Percentiles rank a stretch among this genome's conserved stretches.
Evolutionary conservation across 2,329 filamentous ascomycete genomes (phyloP).

Genomic region (Davidsoniella virescens): DNA sequence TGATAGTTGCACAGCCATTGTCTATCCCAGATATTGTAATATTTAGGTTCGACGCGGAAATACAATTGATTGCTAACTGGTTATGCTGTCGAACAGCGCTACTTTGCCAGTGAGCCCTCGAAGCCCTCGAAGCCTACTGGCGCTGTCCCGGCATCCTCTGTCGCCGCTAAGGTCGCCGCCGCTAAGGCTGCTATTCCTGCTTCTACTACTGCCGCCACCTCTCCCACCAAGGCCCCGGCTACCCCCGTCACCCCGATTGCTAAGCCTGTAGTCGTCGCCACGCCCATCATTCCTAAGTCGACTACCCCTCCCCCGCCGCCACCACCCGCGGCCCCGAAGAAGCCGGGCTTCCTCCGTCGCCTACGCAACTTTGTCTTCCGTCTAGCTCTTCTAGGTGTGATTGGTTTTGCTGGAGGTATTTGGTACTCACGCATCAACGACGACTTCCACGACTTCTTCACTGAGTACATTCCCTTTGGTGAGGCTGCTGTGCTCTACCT

Average conservation of each 20-base stretch:
- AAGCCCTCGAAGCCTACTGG: conserved; percentile 27
- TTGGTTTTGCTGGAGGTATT: conserved; percentile 75
- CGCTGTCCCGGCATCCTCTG: conserved; percentile 30
- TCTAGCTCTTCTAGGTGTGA: conserved; percentile 55
- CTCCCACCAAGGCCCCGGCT: conserved; percentile 14
- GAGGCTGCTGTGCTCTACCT: conserved; percentile 91
- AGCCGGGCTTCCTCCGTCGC: conserved; percentile 53
- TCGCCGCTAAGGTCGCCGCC: conserved; percentile 18
- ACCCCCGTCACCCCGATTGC: conserved; percentile 13
- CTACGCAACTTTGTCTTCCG: conserved; percentile 65
- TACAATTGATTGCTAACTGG: conserved; percentile 2
- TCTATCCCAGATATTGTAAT: background rate
- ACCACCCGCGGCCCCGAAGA: conserved; percentile 25
- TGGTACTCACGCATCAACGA: conserved; percentile 89
- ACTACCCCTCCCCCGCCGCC: conserved; percentile 21
- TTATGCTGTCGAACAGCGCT: conserved; percentile 28
- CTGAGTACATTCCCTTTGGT: conserved; percentile 85
- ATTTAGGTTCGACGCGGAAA: background rate
- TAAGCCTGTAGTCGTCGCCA: conserved; percentile 13
- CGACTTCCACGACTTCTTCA: conserved; percentile 99
- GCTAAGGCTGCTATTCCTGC: conserved; percentile 18
- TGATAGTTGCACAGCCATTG: background rate
- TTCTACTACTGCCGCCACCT: background rate
- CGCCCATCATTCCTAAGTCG: background rate
- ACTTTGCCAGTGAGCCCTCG: conserved; percentile 33